These are phyloP conservation scores for Tetradesmus lagerheimii DNA, from an alignment of 139 green algal species.

Conservation along the genomic window DNA sequence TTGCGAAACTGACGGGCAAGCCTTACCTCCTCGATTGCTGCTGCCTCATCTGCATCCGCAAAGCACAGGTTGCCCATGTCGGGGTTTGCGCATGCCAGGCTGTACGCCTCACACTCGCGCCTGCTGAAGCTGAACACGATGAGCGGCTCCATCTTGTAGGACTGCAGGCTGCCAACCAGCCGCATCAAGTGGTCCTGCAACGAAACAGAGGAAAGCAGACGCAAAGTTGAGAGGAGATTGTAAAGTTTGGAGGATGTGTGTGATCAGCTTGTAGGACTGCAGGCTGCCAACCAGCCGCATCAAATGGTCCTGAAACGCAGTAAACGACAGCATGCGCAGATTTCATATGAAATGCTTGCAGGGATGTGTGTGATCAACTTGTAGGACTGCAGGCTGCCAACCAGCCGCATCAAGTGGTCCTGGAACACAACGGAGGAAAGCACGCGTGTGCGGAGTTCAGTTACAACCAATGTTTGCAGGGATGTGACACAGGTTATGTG, in stretches of 20 bases:
- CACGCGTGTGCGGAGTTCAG: too few relatives aligned
- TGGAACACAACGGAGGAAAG: too few relatives aligned
- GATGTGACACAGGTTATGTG: too few relatives aligned
- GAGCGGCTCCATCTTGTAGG: constrained; percentile 80
- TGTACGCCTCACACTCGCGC: constrained; percentile 72
- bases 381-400: constrained; percentile 71
- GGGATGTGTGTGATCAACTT: constrained; percentile 91
- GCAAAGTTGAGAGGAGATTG: too few relatives aligned
- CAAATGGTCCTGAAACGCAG: constrained; percentile 51
- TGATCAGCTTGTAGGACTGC: constrained; percentile 72
- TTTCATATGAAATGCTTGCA: too few relatives aligned
- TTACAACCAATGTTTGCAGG: background rate
- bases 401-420: constrained; percentile 64
- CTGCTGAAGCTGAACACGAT: constrained; percentile 97
- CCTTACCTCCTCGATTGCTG: constrained; percentile 68
- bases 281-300: constrained; percentile 67
- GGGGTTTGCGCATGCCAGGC: background rate
- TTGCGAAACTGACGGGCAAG: too few relatives aligned
- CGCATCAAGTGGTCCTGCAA: constrained; percentile 63
- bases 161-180: constrained; percentile 68
- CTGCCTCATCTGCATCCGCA: constrained; percentile 75
- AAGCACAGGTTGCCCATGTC: constrained; percentile 63
- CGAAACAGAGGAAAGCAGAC: background rate
- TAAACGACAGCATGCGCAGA: too few relatives aligned
- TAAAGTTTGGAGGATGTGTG: too few relatives aligned